Conservation (phyloP, 345 rosid genomes). For the Melaleuca alternifolia region DNA sequence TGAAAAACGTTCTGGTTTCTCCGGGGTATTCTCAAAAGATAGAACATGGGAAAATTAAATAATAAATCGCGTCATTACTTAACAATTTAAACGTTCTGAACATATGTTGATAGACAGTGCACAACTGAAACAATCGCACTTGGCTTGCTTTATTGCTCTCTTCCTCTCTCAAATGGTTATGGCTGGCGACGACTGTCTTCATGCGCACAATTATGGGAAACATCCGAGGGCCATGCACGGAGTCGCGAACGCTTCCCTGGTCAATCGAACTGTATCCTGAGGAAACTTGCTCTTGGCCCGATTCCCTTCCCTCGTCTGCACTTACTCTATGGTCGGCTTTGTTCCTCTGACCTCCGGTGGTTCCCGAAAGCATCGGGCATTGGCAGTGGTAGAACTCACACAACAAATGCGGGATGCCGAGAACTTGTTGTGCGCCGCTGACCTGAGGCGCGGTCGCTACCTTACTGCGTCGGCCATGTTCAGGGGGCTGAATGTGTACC, state of each 20-base stretch:
- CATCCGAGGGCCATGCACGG: too few species aligned
- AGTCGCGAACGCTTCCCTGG: conserved; percentile 39
- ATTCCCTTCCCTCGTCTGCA: conserved; percentile 33
- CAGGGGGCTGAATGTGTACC: conserved; percentile 12
- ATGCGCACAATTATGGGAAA: too few species aligned
- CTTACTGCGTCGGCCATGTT: conserved; percentile 28
- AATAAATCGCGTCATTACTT: too few species aligned
- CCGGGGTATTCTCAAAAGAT: too few species aligned
- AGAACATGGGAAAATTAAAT: too few species aligned
- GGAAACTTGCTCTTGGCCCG: conserved; percentile 25
- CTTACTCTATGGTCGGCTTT: conserved; percentile 28
- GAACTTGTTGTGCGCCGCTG: conserved; percentile 28
- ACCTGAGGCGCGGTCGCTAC: conserved; percentile 28
- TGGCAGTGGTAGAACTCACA: conserved; percentile 8
- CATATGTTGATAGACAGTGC: too few species aligned
- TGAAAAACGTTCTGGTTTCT: too few species aligned
- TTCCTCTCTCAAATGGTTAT: too few species aligned
- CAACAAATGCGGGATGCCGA: conserved; percentile 10
- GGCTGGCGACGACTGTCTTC: too few species aligned
- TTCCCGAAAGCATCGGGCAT: conserved; percentile 23
- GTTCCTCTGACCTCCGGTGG: conserved; percentile 23
- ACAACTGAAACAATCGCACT: too few species aligned
- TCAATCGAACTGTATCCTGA: conserved; percentile 27
- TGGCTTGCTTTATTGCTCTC: too few species aligned
- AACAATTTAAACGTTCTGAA: too few species aligned